Evolutionary conservation across 192 early-diverging fungal species (phyloP).

Genomic region (Radiomyces spectabilis): DNA sequence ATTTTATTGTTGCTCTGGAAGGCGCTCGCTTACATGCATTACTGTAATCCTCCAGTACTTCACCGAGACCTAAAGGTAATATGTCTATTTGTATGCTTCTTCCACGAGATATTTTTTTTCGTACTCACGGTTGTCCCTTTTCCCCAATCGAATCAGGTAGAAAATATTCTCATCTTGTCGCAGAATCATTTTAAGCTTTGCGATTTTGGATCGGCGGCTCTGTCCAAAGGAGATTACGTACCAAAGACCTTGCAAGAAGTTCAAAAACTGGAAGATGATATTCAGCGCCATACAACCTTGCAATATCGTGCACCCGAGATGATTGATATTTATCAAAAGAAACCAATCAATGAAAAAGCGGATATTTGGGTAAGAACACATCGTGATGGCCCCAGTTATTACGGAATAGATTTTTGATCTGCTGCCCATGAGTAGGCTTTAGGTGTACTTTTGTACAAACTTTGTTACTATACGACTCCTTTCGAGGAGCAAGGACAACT

Average conservation of each 20-base stretch:
- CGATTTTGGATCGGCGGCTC: constrained; percentile 91
- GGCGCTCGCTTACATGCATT: constrained; percentile 91
- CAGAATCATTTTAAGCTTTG: constrained; percentile 77
- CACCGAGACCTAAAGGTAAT: constrained; percentile 81
- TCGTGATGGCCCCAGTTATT: too few species aligned
- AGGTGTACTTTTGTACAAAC: constrained; percentile 91
- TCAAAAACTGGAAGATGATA: constrained; percentile 79
- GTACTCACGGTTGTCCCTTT: too few species aligned
- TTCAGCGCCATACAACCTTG: constrained; percentile 82
- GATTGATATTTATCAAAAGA: constrained; percentile 82
- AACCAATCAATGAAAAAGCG: constrained; percentile 80
- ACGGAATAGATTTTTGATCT: neutral
- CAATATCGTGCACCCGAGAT: constrained; percentile 97
- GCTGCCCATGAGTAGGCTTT: constrained; percentile 58
- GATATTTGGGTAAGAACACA: constrained; percentile 26
- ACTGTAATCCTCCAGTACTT: constrained; percentile 67
- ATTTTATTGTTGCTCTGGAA: constrained; percentile 13
- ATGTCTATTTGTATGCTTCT: neutral
- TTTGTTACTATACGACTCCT: constrained; percentile 92
- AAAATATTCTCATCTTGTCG: constrained; percentile 66
- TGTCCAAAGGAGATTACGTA: constrained; percentile 42
- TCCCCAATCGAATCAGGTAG: too few species aligned
- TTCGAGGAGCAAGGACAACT: constrained; percentile 87
- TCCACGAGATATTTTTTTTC: constrained; percentile 18
- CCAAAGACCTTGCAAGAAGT: constrained; percentile 61